Evolutionary conservation across 306 rosid genomes (phyloP).

Genomic region (Cucumis sativus): DNA sequence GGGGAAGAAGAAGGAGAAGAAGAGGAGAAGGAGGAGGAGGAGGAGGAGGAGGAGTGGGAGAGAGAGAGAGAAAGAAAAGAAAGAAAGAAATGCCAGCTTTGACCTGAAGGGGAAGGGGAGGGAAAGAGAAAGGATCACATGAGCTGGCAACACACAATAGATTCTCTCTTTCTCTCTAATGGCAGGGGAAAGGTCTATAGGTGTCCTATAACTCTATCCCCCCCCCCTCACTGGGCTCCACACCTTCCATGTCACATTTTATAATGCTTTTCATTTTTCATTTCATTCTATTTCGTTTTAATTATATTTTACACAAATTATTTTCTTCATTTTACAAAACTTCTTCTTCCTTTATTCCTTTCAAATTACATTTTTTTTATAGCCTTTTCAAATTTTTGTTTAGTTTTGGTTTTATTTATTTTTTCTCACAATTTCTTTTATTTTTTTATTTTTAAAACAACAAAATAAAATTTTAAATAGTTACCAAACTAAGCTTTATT

Average conservation of each 20-base stretch:
- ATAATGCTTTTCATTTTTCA: neutral
- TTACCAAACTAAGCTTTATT: too few relatives aligned
- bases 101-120: slow-evolving; percentile 22
- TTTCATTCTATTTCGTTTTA: too few relatives aligned
- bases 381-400: too few relatives aligned
- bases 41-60: slow-evolving; percentile 7
- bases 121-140: too few relatives aligned
- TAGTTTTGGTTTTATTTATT: too few relatives aligned
- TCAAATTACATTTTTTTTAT: too few relatives aligned
- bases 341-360: too few relatives aligned
- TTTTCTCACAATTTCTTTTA: too few relatives aligned
- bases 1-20: neutral
- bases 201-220: slow-evolving; percentile 3
- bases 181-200: slow-evolving; percentile 3
- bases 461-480: too few relatives aligned
- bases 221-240: neutral
- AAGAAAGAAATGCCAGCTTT: slow-evolving; percentile 47
- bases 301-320: too few relatives aligned
- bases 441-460: too few relatives aligned
- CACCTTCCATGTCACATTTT: neutral
- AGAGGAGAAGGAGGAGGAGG: slow-evolving; percentile 7
- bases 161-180: slow-evolving; percentile 20
- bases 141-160: slow-evolving; percentile 69
- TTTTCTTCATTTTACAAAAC: too few relatives aligned
- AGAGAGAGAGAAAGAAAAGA: slow-evolving; percentile 9